Percentiles rank a stretch among this genome's conserved stretches.
Evolutionary conservation across 1,284 basidiomycete species (phyloP).

Genomic region (Cystobasidiaceae sp.): DNA sequence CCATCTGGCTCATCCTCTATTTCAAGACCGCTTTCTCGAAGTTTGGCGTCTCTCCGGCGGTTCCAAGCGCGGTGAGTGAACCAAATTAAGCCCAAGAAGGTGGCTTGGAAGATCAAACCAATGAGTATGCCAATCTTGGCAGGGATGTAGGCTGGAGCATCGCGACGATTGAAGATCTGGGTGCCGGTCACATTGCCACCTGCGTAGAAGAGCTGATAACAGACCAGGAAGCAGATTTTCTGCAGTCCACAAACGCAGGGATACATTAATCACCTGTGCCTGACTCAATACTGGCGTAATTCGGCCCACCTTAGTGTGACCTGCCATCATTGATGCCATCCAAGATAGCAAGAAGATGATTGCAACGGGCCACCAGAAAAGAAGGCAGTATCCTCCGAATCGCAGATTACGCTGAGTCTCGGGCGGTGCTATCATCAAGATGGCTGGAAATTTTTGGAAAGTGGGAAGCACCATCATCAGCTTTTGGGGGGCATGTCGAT

Average conservation of each 20-base stretch:
- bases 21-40: neutral
- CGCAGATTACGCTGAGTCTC: neutral
- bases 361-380: constrained; percentile 2
- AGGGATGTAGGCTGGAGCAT: constrained; percentile 1
- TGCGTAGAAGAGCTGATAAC: neutral
- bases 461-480: neutral
- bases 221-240: neutral
- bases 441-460: no score
- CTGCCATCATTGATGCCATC: constrained; percentile 1
- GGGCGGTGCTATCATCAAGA: constrained; percentile 2
- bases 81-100: neutral
- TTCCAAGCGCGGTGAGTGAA: neutral
- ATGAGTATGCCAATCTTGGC: constrained; percentile 8
- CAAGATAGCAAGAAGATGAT: constrained; percentile 3
- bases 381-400: neutral
- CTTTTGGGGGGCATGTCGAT: no score
- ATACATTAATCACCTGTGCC: no score
- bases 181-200: neutral
- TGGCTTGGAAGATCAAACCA: neutral
- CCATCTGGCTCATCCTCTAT: neutral
- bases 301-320: constrained; percentile 12
- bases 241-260: no score
- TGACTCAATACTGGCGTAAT: no score
- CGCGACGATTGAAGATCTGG: neutral
- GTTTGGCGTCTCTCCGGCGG: neutral